A percentile compares a stretch with the other conserved stretches of the same genome.
Conservation (phyloP, 306 rosid species). For the Cucurbita ficifolia region DNA sequence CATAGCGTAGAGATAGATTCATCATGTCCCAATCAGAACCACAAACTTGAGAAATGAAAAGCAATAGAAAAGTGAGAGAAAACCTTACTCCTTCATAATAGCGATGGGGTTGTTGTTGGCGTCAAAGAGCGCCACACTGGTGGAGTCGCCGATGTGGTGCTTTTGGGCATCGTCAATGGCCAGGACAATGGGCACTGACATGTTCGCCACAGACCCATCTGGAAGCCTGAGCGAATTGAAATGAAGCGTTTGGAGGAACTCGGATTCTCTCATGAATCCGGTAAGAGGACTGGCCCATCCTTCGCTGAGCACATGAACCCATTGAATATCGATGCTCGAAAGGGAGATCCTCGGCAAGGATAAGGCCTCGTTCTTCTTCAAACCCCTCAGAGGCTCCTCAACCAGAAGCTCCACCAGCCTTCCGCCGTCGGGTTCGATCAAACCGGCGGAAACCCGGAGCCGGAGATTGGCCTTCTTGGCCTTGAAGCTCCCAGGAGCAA, state of each 20-base stretch:
- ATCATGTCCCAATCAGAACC: neutral
- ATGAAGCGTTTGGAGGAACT: constrained; percentile 99
- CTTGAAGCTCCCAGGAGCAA: neutral
- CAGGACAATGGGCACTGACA: constrained; percentile 88
- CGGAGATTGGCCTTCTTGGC: constrained; percentile 10
- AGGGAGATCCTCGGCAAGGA: constrained; percentile 53
- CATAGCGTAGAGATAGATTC: neutral
- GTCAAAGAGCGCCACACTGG: constrained; percentile 65
- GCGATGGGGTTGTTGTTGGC: constrained; percentile 49
- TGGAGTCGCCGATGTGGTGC: constrained; percentile 51
- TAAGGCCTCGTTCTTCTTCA: constrained; percentile 51
- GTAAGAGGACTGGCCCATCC: constrained; percentile 91
- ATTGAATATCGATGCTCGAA: constrained; percentile 53
- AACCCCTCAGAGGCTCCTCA: constrained; percentile 25
- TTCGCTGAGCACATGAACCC: constrained; percentile 93
- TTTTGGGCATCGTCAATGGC: constrained; percentile 83
- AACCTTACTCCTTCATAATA: constrained; percentile 63
- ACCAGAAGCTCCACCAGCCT: constrained; percentile 71
- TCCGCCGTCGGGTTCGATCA: constrained; percentile 95
- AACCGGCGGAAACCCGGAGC: constrained; percentile 40
- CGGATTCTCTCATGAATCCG: constrained; percentile 90
- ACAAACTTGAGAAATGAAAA: neutral
- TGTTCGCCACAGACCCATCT: constrained; percentile 69
- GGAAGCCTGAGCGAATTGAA: constrained; percentile 69
- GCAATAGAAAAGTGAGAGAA: neutral